Base-by-base conservation (phyloP, 192 early-diverging fungal genomes). In the Coemansia sp. region DNA sequence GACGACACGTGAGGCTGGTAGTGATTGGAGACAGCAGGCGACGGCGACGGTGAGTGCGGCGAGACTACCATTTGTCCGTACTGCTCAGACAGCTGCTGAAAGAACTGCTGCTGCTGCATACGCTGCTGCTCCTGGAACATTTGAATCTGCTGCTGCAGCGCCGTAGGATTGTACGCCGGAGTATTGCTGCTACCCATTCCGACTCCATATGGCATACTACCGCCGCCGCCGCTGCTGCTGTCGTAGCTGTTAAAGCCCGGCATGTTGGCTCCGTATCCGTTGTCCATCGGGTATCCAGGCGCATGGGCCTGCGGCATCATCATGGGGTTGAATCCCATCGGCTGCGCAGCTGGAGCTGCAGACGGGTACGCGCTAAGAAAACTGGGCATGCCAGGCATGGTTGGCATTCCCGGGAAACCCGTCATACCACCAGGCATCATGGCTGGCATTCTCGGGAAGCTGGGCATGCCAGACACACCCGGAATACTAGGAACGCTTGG, bases 91-190 rank as follows among this genome's bases (percentile, higher is more conserved):
- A 81, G 60, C 45, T 81, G 78, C 27, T 54, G 51, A 31, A 74
- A 68, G 38, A 81, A 81, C 73, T 68, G 67, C 40, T 81, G 63
- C 66, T 81, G 78, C 53, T 74, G 73, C 51, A 62, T 59, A 1
- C 73, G 68, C 66, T 81, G 78, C 64, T 81, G 78, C 66, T 74
- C 73, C 69, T 81, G 78, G 60, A 81, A 81, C 59, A 65, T 29
- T 11, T 60, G 65, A 1, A 81, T 72, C 38, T 81, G 78, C 51
- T 70, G 61, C 60, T 81, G 73, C 31, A 80, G 56, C 31, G 49
- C 57, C 12, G 59, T 24, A 1, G 59, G 68, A 19, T 45, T 59
- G 12, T 38, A 76, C 2, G 39, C 22, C 17, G 37, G 32, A n/a
- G n/a, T n/a, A n/a, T n/a, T n/a, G n/a, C n/a, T n/a, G n/a, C n/a